Evolutionary conservation across 768 basidiomycete species (phyloP).

Genomic region (Mycena vulgaris): DNA sequence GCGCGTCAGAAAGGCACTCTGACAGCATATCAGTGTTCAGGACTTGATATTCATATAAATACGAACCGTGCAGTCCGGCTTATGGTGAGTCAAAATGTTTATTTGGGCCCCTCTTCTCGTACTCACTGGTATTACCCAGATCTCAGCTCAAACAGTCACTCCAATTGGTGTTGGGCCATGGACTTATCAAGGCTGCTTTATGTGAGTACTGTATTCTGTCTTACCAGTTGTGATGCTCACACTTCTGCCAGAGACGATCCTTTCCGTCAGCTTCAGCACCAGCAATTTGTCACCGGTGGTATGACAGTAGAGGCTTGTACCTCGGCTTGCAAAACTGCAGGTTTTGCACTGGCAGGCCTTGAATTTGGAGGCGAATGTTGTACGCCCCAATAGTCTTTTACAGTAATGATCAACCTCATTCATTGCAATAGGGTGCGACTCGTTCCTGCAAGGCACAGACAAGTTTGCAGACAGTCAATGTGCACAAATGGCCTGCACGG

Average conservation of each 20-base stretch:
- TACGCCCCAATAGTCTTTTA: not conserved
- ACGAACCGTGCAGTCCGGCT: not conserved
- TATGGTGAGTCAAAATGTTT: slow-evolving; percentile 11
- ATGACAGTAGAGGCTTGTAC: slow-evolving; percentile 24
- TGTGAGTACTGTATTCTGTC: slow-evolving; percentile 7
- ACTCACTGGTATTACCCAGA: slow-evolving; percentile 9
- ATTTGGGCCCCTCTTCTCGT: slow-evolving; percentile 14
- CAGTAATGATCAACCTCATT: slow-evolving; percentile 13
- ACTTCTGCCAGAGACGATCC: slow-evolving; percentile 15
- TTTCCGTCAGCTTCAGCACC: slow-evolving; percentile 28
- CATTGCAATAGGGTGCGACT: slow-evolving; percentile 20
- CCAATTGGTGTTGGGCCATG: slow-evolving; percentile 16
- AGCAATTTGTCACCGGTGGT: slow-evolving; percentile 21
- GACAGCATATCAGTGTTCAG: not conserved
- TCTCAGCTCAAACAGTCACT: slow-evolving; percentile 14
- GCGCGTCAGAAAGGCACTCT: not conserved
- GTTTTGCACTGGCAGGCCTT: slow-evolving; percentile 19
- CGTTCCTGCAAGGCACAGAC: slow-evolving; percentile 17
- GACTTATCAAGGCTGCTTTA: slow-evolving; percentile 27
- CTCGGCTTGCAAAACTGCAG: slow-evolving; percentile 27
- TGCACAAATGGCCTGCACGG: slow-evolving; percentile 56
- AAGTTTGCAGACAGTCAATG: slow-evolving; percentile 20
- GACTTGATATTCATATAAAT: slow-evolving; percentile 19
- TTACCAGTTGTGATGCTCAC: slow-evolving; percentile 6
- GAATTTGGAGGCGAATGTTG: slow-evolving; percentile 31